Conservation (phyloP, 805 yeast genomes). For the Cephaloascus fragrans region DNA sequence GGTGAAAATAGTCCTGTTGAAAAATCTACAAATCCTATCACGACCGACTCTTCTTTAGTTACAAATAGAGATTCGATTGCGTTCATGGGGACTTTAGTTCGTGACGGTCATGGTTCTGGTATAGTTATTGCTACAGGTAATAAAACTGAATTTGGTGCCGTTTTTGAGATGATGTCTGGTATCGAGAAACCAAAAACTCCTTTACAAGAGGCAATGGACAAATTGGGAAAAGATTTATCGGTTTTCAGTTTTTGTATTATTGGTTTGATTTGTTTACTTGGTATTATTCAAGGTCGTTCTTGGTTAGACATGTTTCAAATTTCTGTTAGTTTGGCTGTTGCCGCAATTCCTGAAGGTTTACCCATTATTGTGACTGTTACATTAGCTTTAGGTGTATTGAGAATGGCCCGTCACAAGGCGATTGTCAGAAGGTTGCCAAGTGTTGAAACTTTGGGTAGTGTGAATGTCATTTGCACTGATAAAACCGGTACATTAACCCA, state of each 20-base stretch:
- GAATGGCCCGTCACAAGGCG: constrained; percentile 94
- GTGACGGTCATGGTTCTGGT: constrained; percentile 94
- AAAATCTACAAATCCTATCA: constrained; percentile 44
- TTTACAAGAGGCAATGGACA: constrained; percentile 89
- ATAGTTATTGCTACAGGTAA: constrained; percentile 85
- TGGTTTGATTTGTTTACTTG: constrained; percentile 85
- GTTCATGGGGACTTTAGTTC: constrained; percentile 94
- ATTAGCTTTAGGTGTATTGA: constrained; percentile 85
- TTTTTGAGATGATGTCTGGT: constrained; percentile 88
- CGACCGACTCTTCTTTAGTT: constrained; percentile 36
- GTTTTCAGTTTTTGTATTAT: constrained; percentile 77
- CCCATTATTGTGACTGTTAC: constrained; percentile 98
- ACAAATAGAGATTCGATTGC: constrained; percentile 74
- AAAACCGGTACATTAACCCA: constrained; percentile 87
- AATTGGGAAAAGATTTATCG: constrained; percentile 85
- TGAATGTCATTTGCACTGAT: constrained; percentile 87
- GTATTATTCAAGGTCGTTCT: constrained; percentile 82
- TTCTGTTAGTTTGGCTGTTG: constrained; percentile 95
- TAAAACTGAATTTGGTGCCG: constrained; percentile 88
- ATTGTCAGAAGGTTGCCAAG: constrained; percentile 91
- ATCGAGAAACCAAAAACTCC: constrained; percentile 99
- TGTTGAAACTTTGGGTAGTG: constrained; percentile 92
- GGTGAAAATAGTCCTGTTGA: constrained; percentile 90
- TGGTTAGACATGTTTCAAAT: constrained; percentile 99
- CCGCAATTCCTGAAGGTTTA: constrained; percentile 98